Percentiles rank a stretch among this genome's conserved stretches.
phyloP scores from a whole-genome alignment of 352 stramenopile genomes.

The Salisapilia sapeloensis region DNA sequence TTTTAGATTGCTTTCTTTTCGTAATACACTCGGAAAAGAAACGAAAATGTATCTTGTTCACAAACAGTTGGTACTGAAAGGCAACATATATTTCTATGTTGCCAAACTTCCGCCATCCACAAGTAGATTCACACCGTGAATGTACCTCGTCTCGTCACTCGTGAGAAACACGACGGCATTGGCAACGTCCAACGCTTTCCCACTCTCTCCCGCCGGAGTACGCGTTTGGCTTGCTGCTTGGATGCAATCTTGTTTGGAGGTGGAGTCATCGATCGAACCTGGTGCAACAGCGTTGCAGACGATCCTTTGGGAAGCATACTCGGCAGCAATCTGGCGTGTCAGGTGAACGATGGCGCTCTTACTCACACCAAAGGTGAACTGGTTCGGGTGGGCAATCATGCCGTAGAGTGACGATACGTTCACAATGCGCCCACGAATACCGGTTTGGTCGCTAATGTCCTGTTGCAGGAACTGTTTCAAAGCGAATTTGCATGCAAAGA shows the following conservation, averaged over 20 bases:
- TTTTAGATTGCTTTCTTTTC: too few species aligned
- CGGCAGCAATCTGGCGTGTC: slow-evolving; percentile 35
- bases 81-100: slow-evolving; percentile 12
- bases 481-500: slow-evolving; percentile 50
- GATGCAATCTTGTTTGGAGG: slow-evolving; percentile 33
- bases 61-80: too few species aligned
- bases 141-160: slow-evolving; percentile 40
- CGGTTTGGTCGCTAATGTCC: slow-evolving; percentile 15
- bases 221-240: slow-evolving; percentile 20
- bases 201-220: slow-evolving; percentile 28
- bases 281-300: slow-evolving; percentile 45
- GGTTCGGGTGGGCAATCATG: slow-evolving; percentile 32
- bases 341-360: slow-evolving; percentile 50
- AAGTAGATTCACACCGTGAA: slow-evolving; percentile 42
- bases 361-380: slow-evolving; percentile 46
- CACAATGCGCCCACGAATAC: slow-evolving; percentile 37
- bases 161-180: slow-evolving; percentile 54
- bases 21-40: too few species aligned
- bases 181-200: slow-evolving; percentile 42
- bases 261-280: slow-evolving; percentile 46
- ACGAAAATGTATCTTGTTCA: too few species aligned
- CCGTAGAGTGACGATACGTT: slow-evolving; percentile 42
- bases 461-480: slow-evolving; percentile 42
- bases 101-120: slow-evolving; percentile 42
- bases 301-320: slow-evolving; percentile 39